These are phyloP conservation scores for Boletus pseudopeckii DNA, from an alignment of 768 basidiomycete genomes.

Conservation along the genomic window DNA sequence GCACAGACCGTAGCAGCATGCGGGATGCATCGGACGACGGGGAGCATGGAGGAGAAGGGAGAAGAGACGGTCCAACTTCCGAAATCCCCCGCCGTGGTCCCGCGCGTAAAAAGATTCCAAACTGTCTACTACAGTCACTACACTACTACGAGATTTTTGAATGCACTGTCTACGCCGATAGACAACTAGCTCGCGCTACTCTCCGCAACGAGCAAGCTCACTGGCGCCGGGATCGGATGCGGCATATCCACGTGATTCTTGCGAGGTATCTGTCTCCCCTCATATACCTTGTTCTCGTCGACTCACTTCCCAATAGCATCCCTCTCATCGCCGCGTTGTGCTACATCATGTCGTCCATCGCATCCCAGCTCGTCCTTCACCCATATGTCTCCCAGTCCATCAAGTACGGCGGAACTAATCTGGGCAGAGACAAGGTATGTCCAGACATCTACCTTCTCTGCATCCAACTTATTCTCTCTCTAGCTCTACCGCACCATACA, in stretches of 20 bases:
- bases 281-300: not conserved
- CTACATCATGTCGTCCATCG: conserved; percentile 37
- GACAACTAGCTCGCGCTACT: too few species aligned
- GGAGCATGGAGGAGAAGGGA: conserved; percentile 9
- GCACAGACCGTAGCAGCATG: conserved; percentile 3
- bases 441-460: not conserved
- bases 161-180: too few species aligned
- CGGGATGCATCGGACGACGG: conserved; percentile 11
- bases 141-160: too few species aligned
- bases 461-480: not conserved
- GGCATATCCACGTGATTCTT: conserved; percentile 29
- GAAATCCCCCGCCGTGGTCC: too few species aligned
- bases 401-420: conserved; percentile 74
- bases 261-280: conserved; percentile 2
- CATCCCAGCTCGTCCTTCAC: conserved; percentile 81
- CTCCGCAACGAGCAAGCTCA: too few species aligned
- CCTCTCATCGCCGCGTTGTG: conserved; percentile 10
- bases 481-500: conserved; percentile 89
- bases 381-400: conserved; percentile 73
- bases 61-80: not conserved
- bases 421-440: conserved; percentile 87
- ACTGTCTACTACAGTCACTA: too few species aligned
- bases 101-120: not conserved
- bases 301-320: not conserved
- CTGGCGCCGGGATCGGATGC: conserved; percentile 4